Evolutionary conservation across 768 basidiomycete species (phyloP).

Genomic region (Lactarius tabidus): DNA sequence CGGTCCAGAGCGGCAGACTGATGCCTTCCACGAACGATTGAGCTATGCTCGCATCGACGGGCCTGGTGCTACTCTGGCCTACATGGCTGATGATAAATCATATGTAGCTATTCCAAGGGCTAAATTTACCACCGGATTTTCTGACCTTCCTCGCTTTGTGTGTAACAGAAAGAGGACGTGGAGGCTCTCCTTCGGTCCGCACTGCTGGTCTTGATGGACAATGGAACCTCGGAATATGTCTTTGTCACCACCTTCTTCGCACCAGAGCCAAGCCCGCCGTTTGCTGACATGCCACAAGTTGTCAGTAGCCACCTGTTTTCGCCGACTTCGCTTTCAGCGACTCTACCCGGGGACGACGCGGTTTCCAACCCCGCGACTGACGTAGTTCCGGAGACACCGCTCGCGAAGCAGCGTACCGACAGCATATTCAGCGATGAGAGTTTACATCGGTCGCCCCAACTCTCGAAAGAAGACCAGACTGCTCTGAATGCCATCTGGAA

Average conservation of each 20-base stretch:
- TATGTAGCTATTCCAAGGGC: constrained; percentile 55
- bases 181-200: constrained; percentile 86
- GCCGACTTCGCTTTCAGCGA: constrained; percentile 34
- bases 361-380: constrained; percentile 44
- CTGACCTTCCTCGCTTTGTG: neutral
- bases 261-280: constrained; percentile 28
- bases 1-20: constrained; percentile 37
- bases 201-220: constrained; percentile 89
- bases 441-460: constrained; percentile 25
- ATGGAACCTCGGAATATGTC: constrained; percentile 86
- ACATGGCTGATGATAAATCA: constrained; percentile 83
- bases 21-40: constrained; percentile 53
- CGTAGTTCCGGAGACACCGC: constrained; percentile 37
- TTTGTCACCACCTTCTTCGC: constrained; percentile 84
- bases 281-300: constrained; percentile 12
- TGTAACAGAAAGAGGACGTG: constrained; percentile 64
- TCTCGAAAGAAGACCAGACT: constrained; percentile 55
- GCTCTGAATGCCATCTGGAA: constrained; percentile 76
- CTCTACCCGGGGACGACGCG: constrained; percentile 30
- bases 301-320: constrained; percentile 33
- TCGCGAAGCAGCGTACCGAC: constrained; percentile 26
- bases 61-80: constrained; percentile 74
- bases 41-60: constrained; percentile 72
- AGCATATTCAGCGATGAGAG: constrained; percentile 37
- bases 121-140: neutral